phyloP scores from a whole-genome alignment of 2,329 filamentous ascomycete species.

The Amauroascus niger region DNA sequence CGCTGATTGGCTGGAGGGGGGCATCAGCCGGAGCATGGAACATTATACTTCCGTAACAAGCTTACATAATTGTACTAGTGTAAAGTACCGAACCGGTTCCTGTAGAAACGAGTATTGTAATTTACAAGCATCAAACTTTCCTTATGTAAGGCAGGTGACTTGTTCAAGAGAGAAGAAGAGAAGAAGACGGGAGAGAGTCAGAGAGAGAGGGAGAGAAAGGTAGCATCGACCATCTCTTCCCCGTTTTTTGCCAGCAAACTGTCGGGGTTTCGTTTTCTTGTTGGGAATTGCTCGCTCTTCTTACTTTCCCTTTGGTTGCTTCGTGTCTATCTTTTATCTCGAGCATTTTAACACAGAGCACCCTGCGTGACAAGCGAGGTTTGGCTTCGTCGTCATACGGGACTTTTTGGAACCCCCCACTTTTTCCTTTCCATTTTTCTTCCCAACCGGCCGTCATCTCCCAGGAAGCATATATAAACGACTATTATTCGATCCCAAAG shows the following conservation, averaged over 20 bases:
- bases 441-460: not conserved
- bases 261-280: too few species aligned
- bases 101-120: not conserved
- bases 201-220: too few species aligned
- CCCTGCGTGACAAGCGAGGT: not conserved
- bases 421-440: conserved; percentile 6
- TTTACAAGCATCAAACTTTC: too few species aligned
- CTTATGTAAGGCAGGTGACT: too few species aligned
- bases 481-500: not conserved
- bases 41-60: conserved; percentile 4
- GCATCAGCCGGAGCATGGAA: conserved; percentile 11
- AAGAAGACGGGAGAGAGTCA: too few species aligned
- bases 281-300: too few species aligned
- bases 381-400: not conserved
- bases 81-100: not conserved
- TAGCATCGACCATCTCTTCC: too few species aligned
- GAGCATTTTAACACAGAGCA: not conserved
- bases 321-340: not conserved
- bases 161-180: too few species aligned
- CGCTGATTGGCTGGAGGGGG: conserved; percentile 31
- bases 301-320: too few species aligned
- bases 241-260: too few species aligned
- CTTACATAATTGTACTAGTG: not conserved
- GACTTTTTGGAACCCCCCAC: conserved; percentile 9
- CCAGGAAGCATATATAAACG: too few species aligned